These are phyloP conservation scores for Eutrema salsugineum DNA, from an alignment of 441 rosid genomes.

Conservation along the genomic window DNA sequence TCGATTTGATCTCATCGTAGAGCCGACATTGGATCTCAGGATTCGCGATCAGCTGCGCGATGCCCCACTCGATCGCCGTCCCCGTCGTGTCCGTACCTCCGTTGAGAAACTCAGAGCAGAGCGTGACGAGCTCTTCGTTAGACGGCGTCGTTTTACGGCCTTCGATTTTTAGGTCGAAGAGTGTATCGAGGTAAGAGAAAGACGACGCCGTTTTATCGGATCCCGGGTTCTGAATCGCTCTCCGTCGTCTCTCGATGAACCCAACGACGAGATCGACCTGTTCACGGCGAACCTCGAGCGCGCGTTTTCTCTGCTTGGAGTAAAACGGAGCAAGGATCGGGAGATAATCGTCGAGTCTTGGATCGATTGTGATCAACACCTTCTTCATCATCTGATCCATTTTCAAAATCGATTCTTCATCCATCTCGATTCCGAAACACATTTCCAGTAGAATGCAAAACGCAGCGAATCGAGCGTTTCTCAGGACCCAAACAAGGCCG, in stretches of 20 bases:
- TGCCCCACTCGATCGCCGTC: conserved; percentile 86
- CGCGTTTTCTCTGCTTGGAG: conserved; percentile 61
- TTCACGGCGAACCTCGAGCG: conserved; percentile 52
- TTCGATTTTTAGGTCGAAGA: conserved; percentile 47
- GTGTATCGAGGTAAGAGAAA: conserved; percentile 83
- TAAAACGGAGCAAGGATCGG: conserved; percentile 78
- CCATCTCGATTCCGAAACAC: conserved; percentile 88
- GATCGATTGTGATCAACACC: conserved; percentile 56
- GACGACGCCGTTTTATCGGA: conserved; percentile 50
- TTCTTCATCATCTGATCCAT: conserved; percentile 72
- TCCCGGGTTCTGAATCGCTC: conserved; percentile 46
- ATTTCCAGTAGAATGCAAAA: conserved; percentile 67
- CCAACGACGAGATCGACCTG: conserved; percentile 57
- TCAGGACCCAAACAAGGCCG: conserved; percentile 69
- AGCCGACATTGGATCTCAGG: conserved; percentile 62
- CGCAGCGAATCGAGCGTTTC: conserved; percentile 71
- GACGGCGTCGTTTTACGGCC: conserved; percentile 59
- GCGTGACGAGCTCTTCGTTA: conserved; percentile 68
- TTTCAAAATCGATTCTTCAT: conserved; percentile 52
- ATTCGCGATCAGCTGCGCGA: conserved; percentile 72
- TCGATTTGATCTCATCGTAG: conserved; percentile 53
- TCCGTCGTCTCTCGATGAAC: conserved; percentile 57
- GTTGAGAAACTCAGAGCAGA: conserved; percentile 80
- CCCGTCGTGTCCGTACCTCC: conserved; percentile 92
- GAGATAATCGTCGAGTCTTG: conserved; percentile 82